A percentile compares a stretch with the other conserved stretches of the same genome.
Evolutionary conservation across 257 asterid genomes (phyloP).

Genomic region (Schizonepeta tenuifolia): DNA sequence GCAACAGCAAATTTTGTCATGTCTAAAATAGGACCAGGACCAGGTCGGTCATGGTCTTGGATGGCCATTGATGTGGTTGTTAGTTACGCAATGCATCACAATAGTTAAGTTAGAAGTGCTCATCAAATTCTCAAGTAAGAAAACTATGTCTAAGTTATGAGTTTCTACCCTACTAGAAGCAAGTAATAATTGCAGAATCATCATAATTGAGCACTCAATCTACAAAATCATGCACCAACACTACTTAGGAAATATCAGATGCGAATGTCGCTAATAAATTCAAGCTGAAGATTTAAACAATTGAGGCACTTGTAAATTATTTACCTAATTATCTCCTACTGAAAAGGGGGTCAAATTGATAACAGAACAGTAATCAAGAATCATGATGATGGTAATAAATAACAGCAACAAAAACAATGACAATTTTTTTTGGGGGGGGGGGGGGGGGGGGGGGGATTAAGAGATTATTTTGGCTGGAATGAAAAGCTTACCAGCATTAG

Average conservation of each 20-base stretch:
- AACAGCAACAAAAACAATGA: neutral
- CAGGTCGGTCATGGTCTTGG: too few species aligned
- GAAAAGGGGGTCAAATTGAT: neutral
- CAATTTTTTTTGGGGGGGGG: too few species aligned
- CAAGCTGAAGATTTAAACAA: too few species aligned
- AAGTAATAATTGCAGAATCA: constrained; percentile 15
- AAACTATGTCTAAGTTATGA: neutral
- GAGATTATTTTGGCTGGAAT: neutral
- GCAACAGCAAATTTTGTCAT: too few species aligned
- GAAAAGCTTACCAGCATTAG: constrained; percentile 79
- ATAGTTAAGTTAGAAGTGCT: neutral
- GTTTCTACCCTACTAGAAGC: constrained; percentile 1
- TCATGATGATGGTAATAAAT: neutral
- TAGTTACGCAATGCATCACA: neutral
- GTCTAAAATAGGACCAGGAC: too few species aligned
- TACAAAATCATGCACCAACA: too few species aligned
- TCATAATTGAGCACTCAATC: constrained; percentile 19
- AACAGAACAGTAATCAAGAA: neutral
- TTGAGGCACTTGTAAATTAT: neutral
- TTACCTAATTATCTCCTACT: neutral
- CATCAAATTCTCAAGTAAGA: constrained; percentile 16
- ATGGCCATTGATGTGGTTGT: too few species aligned
- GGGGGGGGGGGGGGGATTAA: too few species aligned
- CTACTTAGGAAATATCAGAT: neutral
- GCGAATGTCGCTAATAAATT: neutral